Evolutionary conservation across 306 rosid species (phyloP).

Genomic region (Vigna angularis): DNA sequence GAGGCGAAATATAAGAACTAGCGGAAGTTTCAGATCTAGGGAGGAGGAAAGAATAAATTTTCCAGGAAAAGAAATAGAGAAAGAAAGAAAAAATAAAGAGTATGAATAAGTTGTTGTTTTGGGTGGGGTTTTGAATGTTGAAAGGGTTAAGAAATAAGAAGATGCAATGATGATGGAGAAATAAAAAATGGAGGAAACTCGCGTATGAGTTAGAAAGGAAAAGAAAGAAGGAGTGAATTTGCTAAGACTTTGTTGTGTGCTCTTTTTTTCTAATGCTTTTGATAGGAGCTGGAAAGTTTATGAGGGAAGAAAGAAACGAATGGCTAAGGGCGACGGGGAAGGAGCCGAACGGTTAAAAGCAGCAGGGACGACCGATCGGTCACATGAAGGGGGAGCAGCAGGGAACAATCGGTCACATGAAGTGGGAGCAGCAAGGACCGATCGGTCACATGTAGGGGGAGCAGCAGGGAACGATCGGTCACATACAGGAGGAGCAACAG

Average conservation of each 20-base stretch:
- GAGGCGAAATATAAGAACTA: neutral
- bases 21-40: constrained; percentile 45
- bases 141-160: constrained; percentile 49
- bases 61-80: constrained; percentile 12
- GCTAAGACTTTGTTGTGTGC: constrained; percentile 38
- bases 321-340: no score
- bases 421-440: no score
- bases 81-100: neutral
- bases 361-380: no score
- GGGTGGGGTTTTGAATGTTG: constrained; percentile 48
- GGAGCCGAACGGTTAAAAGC: no score
- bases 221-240: constrained; percentile 49
- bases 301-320: no score
- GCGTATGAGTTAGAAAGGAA: constrained; percentile 45
- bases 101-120: constrained; percentile 48
- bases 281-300: no score
- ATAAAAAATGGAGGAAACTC: constrained; percentile 47
- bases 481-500: no score
- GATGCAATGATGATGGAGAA: constrained; percentile 16
- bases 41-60: neutral
- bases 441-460: no score
- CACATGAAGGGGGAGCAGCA: no score
- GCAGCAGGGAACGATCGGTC: no score
- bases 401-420: no score
- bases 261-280: neutral